Percentiles rank a stretch among this genome's conserved stretches.
Evolutionary conservation across 768 basidiomycete genomes (phyloP).

Genomic region (Leucosporidium scottii): DNA sequence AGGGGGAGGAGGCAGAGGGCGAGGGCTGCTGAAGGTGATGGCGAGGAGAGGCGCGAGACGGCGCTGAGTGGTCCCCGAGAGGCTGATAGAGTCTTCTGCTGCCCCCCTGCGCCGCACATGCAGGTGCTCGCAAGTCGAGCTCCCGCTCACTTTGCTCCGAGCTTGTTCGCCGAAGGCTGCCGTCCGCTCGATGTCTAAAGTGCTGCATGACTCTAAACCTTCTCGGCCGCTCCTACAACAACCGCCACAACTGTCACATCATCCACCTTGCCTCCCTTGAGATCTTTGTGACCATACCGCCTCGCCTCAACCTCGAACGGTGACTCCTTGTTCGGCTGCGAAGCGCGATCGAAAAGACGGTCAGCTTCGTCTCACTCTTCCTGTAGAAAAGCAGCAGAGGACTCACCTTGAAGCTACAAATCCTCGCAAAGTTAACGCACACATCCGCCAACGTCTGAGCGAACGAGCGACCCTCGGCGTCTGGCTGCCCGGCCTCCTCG

Average conservation of each 20-base stretch:
- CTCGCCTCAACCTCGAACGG: constrained; percentile 35
- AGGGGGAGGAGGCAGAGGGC: too few species aligned
- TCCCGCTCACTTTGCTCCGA: too few species aligned
- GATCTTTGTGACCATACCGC: constrained; percentile 17
- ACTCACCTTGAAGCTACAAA: constrained; percentile 18
- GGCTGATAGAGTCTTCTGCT: too few species aligned
- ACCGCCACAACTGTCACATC: constrained; percentile 15
- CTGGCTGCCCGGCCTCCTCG: not conserved
- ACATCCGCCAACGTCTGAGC: constrained; percentile 18
- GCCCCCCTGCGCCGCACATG: too few species aligned
- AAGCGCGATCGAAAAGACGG: not conserved
- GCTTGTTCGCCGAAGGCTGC: too few species aligned
- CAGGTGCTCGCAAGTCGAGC: too few species aligned
- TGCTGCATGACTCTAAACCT: not conserved
- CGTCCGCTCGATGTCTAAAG: too few species aligned
- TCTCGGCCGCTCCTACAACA: not conserved
- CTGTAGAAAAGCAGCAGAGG: not conserved
- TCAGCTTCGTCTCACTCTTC: not conserved
- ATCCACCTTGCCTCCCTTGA: constrained; percentile 35
- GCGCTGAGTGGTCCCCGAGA: too few species aligned
- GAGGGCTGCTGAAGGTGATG: too few species aligned
- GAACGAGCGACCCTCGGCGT: not conserved
- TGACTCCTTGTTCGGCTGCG: constrained; percentile 28
- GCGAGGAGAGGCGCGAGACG: too few species aligned
- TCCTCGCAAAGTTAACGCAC: constrained; percentile 28